Evolutionary conservation across 2,329 filamentous ascomycete genomes (phyloP), one percentile per base, ranked within the genome.

Genomic region (Arachnomyces sp.): DNA sequence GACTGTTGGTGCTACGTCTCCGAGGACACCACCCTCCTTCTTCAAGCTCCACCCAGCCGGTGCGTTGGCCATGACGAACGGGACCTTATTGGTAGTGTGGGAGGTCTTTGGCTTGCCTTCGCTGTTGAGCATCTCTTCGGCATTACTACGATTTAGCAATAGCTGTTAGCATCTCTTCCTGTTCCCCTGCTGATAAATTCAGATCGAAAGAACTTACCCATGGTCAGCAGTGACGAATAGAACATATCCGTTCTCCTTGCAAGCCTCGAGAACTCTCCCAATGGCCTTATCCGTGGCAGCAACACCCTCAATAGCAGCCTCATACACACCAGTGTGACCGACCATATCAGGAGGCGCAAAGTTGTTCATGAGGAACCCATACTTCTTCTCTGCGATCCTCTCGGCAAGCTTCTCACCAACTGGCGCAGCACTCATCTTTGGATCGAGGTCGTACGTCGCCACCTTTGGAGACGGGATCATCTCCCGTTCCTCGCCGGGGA

Each of bases 281-380:
- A 98, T 98, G 40, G 85, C 90, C 71, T 84, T 85, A 66, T 98
- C 92, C 9, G 92, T 98, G 51, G 90, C 81, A 51, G 81, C 74
- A 53, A 83, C 82, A 54, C 81, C 92, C 57, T 92, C 61, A 47
- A 98, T 81, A 42, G 92, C 92, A 20, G 92, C 90, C 55, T 96
- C 82, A 68, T 96, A 96, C 45, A 94, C 88, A 60, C 92, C 92
- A 8, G 92, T 98, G 72, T 98, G 92, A 53, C 92, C 92, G 50
- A 98, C 92, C 92, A 98, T 98, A 70, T 98, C 92, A 13, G 92
- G 92, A 31, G 92, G 92, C 31, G 92, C 92, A 67, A 98, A 96
- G 79, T 98, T 98, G 81, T 96, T 95, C 92, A 98, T 98, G 65
- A 98, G 74, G 60, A 98, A 96, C 59, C 92, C 88, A 68, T 89